Percentiles rank a stretch among this genome's conserved stretches.
These are phyloP conservation scores for Tolypocladium ovalisporum DNA, from an alignment of 2,329 filamentous ascomycete genomes.

Conservation along the genomic window DNA sequence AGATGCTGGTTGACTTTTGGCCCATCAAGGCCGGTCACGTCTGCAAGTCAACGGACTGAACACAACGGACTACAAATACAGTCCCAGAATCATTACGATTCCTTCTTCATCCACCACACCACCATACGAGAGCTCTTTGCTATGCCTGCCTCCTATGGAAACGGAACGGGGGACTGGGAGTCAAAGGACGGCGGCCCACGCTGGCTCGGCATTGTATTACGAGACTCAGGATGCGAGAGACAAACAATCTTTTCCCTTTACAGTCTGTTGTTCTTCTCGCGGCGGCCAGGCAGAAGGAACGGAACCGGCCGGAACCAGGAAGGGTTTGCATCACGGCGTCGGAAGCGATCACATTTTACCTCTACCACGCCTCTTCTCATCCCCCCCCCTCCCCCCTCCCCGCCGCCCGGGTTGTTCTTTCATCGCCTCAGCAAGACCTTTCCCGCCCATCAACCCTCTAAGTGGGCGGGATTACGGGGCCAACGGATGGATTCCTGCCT, in stretches of 20 bases:
- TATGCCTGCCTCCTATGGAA: background rate
- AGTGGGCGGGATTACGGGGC: background rate
- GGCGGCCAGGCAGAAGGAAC: background rate
- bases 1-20: conserved; percentile 15
- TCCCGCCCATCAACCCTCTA: too few species aligned
- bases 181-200: background rate
- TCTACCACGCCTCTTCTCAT: background rate
- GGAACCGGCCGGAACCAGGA: background rate
- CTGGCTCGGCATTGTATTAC: conserved; percentile 1
- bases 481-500: background rate
- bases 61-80: too few species aligned
- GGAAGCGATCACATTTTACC: background rate
- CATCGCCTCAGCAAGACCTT: too few species aligned
- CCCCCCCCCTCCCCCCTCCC: background rate
- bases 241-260: background rate
- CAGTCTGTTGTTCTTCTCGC: background rate
- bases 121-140: background rate
- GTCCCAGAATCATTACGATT: too few species aligned
- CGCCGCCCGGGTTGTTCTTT: too few species aligned
- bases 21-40: conserved; percentile 3
- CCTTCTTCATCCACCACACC: background rate
- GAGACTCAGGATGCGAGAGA: background rate
- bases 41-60: background rate
- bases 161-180: background rate
- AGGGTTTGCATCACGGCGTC: background rate